phyloP scores from a whole-genome alignment of 305 asterid species.

The Fraxinus sp. region DNA sequence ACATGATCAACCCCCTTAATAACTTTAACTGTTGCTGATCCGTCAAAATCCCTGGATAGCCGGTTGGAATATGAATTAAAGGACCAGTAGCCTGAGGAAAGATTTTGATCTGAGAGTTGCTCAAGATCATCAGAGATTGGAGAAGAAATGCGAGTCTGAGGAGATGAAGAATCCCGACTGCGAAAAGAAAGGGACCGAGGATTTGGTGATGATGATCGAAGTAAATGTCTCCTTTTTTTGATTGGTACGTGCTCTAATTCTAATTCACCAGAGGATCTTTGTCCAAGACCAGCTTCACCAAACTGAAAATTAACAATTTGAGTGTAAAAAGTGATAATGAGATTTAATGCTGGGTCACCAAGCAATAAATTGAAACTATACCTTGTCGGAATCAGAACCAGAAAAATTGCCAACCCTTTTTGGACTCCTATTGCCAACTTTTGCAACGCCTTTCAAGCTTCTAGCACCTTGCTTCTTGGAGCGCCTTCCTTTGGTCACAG shows the following conservation, averaged over 20 bases:
- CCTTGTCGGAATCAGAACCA: conserved; percentile 77
- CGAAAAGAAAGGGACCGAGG: conserved; percentile 27
- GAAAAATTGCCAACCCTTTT: conserved; percentile 75
- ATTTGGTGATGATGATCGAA: conserved; percentile 41
- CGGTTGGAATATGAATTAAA: conserved; percentile 34
- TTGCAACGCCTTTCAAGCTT: conserved; percentile 41
- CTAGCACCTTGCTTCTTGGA: conserved; percentile 57
- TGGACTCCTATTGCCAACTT: conserved; percentile 49
- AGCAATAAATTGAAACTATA: conserved; percentile 17
- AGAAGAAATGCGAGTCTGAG: conserved; percentile 40
- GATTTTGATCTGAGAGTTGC: conserved; percentile 35
- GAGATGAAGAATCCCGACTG: conserved; percentile 34
- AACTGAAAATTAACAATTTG: conserved; percentile 40
- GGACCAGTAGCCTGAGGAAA: conserved; percentile 37
- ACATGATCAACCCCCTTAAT: conserved; percentile 28
- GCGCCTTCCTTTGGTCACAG: conserved; percentile 70
- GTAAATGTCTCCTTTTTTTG: conserved; percentile 65
- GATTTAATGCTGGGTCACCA: not conserved
- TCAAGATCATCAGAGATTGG: conserved; percentile 38
- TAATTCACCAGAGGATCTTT: conserved; percentile 31
- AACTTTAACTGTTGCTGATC: conserved; percentile 23
- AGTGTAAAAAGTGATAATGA: not conserved
- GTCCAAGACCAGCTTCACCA: conserved; percentile 39
- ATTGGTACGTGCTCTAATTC: conserved; percentile 53
- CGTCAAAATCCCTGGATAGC: conserved; percentile 28